phyloP scores from a whole-genome alignment of 176 grass and related monocot species.

The Bonia amplexicaulis region DNA sequence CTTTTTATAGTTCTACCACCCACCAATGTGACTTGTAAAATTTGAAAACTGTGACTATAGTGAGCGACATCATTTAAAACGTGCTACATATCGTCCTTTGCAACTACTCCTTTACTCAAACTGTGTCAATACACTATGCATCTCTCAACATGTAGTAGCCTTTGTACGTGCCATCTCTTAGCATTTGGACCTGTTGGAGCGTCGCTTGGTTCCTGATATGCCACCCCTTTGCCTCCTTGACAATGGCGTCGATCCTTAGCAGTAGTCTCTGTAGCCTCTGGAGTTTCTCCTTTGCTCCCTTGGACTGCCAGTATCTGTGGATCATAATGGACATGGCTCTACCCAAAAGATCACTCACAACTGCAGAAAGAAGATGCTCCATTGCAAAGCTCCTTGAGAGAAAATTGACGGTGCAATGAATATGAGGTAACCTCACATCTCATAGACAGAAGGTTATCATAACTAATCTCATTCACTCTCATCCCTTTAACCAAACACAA shows the following conservation, averaged over 20 bases:
- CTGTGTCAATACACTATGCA: background rate
- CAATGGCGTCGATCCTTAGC: background rate
- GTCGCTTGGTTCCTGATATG: background rate
- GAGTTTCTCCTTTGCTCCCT: slow-evolving; percentile 8
- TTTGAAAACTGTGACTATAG: background rate
- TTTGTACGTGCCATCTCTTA: too few relatives aligned
- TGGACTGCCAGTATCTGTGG: background rate
- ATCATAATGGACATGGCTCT: slow-evolving; percentile 17
- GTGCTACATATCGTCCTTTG: background rate
- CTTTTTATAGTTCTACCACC: slow-evolving; percentile 16
- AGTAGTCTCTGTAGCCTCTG: background rate
- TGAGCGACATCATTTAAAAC: background rate
- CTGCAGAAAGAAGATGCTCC: slow-evolving; percentile 4
- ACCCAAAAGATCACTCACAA: slow-evolving; percentile 9
- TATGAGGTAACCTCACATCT: too few relatives aligned
- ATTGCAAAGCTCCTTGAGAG: background rate
- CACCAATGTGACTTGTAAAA: background rate
- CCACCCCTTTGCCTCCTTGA: slow-evolving; percentile 9
- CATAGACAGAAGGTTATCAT: too few relatives aligned
- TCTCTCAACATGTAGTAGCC: background rate
- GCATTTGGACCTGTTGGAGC: background rate
- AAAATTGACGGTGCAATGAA: background rate
- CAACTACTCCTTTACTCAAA: slow-evolving; percentile 18
- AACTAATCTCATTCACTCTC: too few relatives aligned
- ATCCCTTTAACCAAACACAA: too few relatives aligned